Conservation (phyloP, 75 land plant genomes). For the Ceratopteris richardii region DNA sequence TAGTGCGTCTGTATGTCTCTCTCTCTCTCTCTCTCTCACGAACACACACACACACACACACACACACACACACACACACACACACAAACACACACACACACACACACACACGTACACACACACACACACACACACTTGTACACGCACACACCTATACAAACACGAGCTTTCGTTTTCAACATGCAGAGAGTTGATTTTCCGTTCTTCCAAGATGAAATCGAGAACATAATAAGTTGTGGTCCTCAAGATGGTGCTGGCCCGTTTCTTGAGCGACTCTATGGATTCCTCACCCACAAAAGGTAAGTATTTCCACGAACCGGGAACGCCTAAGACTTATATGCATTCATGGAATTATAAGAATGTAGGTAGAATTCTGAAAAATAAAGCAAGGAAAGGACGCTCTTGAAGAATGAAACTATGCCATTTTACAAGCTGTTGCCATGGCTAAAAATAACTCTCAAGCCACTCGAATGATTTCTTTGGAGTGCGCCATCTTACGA, state of each 20-base stretch:
- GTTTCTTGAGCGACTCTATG: slow-evolving; percentile 28
- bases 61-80: neutral
- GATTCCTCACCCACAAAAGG: slow-evolving; percentile 24
- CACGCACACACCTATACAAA: neutral
- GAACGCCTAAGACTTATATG: slow-evolving; percentile 1
- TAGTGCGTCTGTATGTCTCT: no score
- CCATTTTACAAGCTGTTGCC: no score
- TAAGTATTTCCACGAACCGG: slow-evolving; percentile 5
- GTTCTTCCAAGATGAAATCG: slow-evolving; percentile 29
- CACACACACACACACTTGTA: neutral
- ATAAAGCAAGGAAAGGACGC: no score
- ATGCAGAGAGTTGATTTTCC: slow-evolving; percentile 28
- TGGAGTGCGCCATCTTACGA: no score
- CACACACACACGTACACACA: neutral
- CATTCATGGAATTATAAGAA: no score
- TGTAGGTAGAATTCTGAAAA: no score
- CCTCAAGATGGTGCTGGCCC: slow-evolving; percentile 27
- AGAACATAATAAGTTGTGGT: slow-evolving; percentile 23
- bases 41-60: neutral
- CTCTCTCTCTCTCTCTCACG: neutral
- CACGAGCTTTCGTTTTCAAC: neutral
- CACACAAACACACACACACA: neutral
- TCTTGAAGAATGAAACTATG: no score
- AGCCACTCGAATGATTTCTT: no score
- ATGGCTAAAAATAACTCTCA: no score